Conservation (phyloP, 345 rosid genomes). For the Pistacia vera region DNA sequence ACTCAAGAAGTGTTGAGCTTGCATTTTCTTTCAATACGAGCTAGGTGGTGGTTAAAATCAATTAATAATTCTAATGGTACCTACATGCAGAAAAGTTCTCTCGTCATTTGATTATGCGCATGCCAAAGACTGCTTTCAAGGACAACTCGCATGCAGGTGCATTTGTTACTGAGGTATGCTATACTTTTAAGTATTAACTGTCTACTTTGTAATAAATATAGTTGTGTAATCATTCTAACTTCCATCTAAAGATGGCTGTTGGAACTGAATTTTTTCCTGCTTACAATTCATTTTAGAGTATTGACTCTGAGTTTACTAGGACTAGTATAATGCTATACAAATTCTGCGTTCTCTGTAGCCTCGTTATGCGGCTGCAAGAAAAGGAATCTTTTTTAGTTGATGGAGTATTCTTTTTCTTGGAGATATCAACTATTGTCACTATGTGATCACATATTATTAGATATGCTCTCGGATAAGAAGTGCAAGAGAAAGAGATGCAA, state of each 20-base stretch:
- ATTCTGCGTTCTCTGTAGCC: background rate
- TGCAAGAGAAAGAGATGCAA: conserved; percentile 54
- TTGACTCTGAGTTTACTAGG: background rate
- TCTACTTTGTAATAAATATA: conserved; percentile 8
- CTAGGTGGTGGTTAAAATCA: background rate
- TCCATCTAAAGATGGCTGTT: conserved; percentile 4
- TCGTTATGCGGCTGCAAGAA: background rate
- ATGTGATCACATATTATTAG: conserved; percentile 41
- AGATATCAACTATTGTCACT: conserved; percentile 17
- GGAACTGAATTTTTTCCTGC: background rate
- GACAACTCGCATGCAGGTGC: conserved; percentile 93
- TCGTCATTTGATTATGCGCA: conserved; percentile 74
- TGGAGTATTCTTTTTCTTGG: conserved; percentile 4
- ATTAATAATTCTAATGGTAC: background rate
- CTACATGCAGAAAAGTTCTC: conserved; percentile 84
- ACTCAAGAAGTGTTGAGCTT: background rate
- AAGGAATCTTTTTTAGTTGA: conserved; percentile 16
- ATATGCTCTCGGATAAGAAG: conserved; percentile 68
- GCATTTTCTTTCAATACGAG: background rate
- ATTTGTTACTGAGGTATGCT: conserved; percentile 89
- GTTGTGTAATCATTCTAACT: background rate
- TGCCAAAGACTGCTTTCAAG: conserved; percentile 85
- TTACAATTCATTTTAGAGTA: background rate
- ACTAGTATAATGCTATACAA: background rate
- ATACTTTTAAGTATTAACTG: conserved; percentile 13